Conservation (phyloP, 768 basidiomycete genomes). For the Leucocoprinus sp. region DNA sequence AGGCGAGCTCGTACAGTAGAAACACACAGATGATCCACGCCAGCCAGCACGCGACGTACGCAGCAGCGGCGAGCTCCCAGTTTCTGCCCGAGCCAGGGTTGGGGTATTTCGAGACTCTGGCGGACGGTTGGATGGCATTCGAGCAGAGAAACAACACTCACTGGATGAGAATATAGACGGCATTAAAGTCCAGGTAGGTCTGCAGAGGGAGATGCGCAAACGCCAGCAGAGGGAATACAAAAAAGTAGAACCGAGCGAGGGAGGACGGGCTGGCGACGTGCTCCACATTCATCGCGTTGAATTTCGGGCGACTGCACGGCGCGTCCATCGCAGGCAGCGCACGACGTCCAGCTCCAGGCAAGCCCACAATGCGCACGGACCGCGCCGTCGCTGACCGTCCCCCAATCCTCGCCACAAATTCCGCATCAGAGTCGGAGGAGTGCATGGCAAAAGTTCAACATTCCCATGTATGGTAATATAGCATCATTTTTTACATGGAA, state of each 20-base stretch:
- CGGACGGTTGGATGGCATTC: slow-evolving; percentile 7
- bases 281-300: slow-evolving; percentile 57
- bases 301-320: slow-evolving; percentile 60
- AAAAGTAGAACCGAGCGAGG: slow-evolving; percentile 52
- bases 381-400: slow-evolving; percentile 78
- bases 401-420: slow-evolving; percentile 23
- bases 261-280: slow-evolving; percentile 55
- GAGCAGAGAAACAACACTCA: slow-evolving; percentile 35
- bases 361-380: slow-evolving; percentile 72
- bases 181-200: slow-evolving; percentile 86
- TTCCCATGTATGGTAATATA: too few species aligned
- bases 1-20: slow-evolving; percentile 69
- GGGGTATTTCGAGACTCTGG: slow-evolving; percentile 68
- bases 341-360: slow-evolving; percentile 38
- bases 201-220: slow-evolving; percentile 71
- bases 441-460: slow-evolving; percentile 30
- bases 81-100: slow-evolving; percentile 67
- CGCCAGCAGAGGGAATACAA: slow-evolving; percentile 59
- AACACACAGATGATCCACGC: slow-evolving; percentile 68
- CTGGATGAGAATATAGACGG: slow-evolving; percentile 77
- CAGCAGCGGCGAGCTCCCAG: slow-evolving; percentile 78
- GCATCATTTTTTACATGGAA: too few species aligned
- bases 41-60: slow-evolving; percentile 77
- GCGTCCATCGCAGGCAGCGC: too few species aligned
- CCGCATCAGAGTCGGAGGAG: slow-evolving; percentile 28